Evolutionary conservation across 164 flowering plant genomes (phyloP).

Genomic region (Magnolia changhungtana): DNA sequence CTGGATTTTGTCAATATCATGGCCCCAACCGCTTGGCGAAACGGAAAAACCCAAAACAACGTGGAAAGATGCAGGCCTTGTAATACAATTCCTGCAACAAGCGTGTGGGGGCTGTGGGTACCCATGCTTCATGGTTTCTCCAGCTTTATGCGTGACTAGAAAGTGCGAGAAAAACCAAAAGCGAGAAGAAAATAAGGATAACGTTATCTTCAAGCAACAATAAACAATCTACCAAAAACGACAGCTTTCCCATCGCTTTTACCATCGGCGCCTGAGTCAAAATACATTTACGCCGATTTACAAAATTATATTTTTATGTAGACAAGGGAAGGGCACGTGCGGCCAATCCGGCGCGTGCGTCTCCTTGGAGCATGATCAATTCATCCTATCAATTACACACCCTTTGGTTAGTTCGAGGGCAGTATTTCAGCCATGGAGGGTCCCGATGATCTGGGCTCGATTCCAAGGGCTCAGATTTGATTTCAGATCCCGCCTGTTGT

Average conservation of each 20-base stretch:
- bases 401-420: slow-evolving; percentile 33
- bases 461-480: slow-evolving; percentile 56
- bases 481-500: background rate
- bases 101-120: too few species aligned
- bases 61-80: too few species aligned
- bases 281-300: background rate
- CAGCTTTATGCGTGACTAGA: background rate
- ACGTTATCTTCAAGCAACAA: background rate
- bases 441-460: slow-evolving; percentile 25
- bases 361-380: background rate
- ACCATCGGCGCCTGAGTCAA: background rate
- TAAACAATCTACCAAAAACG: background rate
- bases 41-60: too few species aligned
- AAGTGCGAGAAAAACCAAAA: background rate
- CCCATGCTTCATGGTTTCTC: too few species aligned
- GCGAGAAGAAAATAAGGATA: background rate
- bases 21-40: too few species aligned
- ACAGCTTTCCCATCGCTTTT: background rate
- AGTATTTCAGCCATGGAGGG: slow-evolving; percentile 41
- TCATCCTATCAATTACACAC: slow-evolving; percentile 31
- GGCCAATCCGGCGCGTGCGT: background rate
- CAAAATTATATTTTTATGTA: background rate
- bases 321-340: background rate
- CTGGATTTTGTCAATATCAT: too few species aligned
- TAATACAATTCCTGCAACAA: too few species aligned